These are phyloP conservation scores for Shiraia sp. DNA, from an alignment of 2,329 filamentous ascomycete genomes.

Conservation along the genomic window DNA sequence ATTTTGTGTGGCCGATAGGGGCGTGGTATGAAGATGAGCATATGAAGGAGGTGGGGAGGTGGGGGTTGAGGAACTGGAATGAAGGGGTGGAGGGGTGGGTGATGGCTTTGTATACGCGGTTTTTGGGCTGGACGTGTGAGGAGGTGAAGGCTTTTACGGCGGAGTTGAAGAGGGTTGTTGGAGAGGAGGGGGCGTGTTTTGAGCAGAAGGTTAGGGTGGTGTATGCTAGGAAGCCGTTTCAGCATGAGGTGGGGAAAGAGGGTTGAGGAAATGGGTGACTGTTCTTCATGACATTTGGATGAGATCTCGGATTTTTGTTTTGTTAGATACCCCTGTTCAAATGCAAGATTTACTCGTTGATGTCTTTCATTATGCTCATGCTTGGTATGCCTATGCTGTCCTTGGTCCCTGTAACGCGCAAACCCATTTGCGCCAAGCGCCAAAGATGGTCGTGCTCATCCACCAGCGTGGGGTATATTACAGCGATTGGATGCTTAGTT, in stretches of 20 bases:
- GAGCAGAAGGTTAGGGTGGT: conserved; percentile 46
- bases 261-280: neutral
- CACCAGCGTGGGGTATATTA: neutral
- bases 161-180: conserved; percentile 36
- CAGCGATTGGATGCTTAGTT: neutral
- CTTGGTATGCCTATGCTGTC: conserved; percentile 7
- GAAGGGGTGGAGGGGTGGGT: conserved; percentile 49
- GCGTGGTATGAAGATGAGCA: conserved; percentile 37
- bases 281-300: neutral
- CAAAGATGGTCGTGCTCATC: neutral
- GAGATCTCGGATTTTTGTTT: neutral
- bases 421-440: conserved; percentile 2
- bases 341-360: neutral
- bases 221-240: conserved; percentile 29
- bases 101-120: conserved; percentile 45
- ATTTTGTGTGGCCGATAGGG: conserved; percentile 39
- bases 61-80: conserved; percentile 47
- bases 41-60: conserved; percentile 39
- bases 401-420: neutral
- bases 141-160: conserved; percentile 41
- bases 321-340: neutral
- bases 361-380: conserved; percentile 14
- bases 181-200: conserved; percentile 42
- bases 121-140: conserved; percentile 41
- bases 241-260: conserved; percentile 10